These are phyloP conservation scores for Kregervanrija fluxuum DNA, from an alignment of 805 yeast genomes.

Conservation along the genomic window DNA sequence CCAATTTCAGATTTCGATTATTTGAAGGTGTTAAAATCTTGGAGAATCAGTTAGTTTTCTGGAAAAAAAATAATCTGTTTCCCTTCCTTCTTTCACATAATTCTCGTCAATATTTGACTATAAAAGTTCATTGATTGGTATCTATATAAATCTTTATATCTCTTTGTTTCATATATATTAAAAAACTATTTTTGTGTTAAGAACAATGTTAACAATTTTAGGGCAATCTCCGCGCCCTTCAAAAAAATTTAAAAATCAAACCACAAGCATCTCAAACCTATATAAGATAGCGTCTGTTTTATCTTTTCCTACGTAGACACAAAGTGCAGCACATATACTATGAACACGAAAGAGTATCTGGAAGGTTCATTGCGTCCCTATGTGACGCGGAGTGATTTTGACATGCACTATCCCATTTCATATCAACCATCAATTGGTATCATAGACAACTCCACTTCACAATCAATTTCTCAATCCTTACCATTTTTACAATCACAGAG, in stretches of 20 bases:
- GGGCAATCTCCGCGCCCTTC: too few species aligned
- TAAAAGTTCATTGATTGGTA: too few species aligned
- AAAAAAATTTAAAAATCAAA: too few species aligned
- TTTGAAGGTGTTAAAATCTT: conserved; percentile 46
- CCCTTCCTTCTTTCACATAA: too few species aligned
- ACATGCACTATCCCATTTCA: conserved; percentile 27
- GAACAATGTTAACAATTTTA: too few species aligned
- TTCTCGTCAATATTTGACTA: too few species aligned
- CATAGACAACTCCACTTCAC: conserved; percentile 27
- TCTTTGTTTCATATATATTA: too few species aligned
- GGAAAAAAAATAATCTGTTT: too few species aligned
- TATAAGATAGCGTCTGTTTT: too few species aligned
- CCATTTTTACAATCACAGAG: conserved; percentile 18
- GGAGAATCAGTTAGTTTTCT: conserved; percentile 34
- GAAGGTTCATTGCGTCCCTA: conserved; percentile 28
- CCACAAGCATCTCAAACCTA: too few species aligned
- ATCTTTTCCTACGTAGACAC: not conserved
- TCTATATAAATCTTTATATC: too few species aligned
- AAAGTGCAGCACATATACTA: not conserved
- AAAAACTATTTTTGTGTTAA: too few species aligned
- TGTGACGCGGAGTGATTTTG: conserved; percentile 24
- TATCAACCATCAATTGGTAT: conserved; percentile 29
- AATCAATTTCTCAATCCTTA: conserved; percentile 26
- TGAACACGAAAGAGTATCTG: conserved; percentile 18
- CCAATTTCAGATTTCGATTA: conserved; percentile 38